Evolutionary conservation across 495 filamentous ascomycete species (phyloP).

Genomic region (Penicillium argentinense): DNA sequence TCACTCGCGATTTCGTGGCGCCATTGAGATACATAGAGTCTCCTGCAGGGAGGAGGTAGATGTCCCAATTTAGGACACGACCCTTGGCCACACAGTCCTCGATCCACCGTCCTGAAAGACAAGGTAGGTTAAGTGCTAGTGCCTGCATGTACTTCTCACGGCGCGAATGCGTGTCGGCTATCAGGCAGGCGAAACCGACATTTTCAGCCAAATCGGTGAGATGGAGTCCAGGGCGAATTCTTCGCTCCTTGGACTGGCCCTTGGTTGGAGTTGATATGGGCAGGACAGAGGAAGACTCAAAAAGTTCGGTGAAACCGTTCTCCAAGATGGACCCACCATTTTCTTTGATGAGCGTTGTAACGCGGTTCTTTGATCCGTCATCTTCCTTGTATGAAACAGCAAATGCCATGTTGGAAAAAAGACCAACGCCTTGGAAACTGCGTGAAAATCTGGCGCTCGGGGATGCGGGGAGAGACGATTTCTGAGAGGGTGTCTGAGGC

Average conservation of each 20-base stretch:
- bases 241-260: slow-evolving; percentile 5
- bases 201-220: slow-evolving; percentile 50
- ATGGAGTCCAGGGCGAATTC: slow-evolving; percentile 32
- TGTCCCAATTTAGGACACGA: slow-evolving; percentile 66
- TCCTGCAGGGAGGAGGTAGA: slow-evolving; percentile 85
- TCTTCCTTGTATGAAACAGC: slow-evolving; percentile 67
- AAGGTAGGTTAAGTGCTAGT: slow-evolving; percentile 84
- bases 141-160: slow-evolving; percentile 94
- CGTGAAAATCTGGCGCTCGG: slow-evolving; percentile 44
- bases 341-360: slow-evolving; percentile 47
- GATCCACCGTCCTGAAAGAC: slow-evolving; percentile 79
- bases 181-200: slow-evolving; percentile 77
- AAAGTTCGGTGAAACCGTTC: slow-evolving; percentile 82
- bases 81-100: slow-evolving; percentile 63
- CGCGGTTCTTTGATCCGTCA: slow-evolving; percentile 52
- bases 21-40: slow-evolving; percentile 74
- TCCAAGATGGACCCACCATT: slow-evolving; percentile 74
- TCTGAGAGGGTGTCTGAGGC: slow-evolving; percentile 42
- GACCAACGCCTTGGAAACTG: slow-evolving; percentile 31
- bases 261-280: slow-evolving; percentile 32
- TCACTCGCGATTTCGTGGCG: slow-evolving; percentile 70
- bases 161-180: slow-evolving; percentile 85
- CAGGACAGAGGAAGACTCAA: slow-evolving; percentile 52
- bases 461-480: slow-evolving; percentile 41
- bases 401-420: slow-evolving; percentile 80